Base-by-base conservation (phyloP, 305 asterid species). In the Salvia sclarea region DNA sequence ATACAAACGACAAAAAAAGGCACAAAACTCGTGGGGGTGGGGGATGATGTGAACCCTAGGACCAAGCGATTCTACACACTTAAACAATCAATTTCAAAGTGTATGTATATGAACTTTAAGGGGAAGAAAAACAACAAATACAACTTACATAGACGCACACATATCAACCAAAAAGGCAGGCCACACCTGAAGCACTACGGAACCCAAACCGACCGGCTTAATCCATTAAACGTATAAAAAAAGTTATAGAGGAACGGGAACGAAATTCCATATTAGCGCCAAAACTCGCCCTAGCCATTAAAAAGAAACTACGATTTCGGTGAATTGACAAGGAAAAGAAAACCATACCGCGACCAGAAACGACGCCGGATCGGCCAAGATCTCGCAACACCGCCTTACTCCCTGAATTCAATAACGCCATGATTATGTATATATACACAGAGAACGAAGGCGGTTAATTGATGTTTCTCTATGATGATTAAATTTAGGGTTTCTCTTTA, bases 361-460 rank as follows among this genome's bases (percentile, higher is more conserved):
- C 56, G 55, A 25, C 43, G 57, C 71, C 64, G 47, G 73, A 73
- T 73, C 64, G 30, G 33, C 41, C 45, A 60, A 22, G 69, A 50
- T 52, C 61, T 21, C 63, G 37, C 64, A 48, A 17, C 53, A 43
- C 71, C 17, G n/a, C 22, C 41, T 56, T 10, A 20, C 17, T 72
- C 48, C 69, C 73, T 35, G 18, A 59, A 66, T 65, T 47, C 55
- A 66, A 40, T 0, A 25, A 60, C 8, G 3, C 68, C 38, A 14
- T n/a, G 4, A 11, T 21, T 13, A 4, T 22, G 4, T 16, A 18
- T 16, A 62, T 22, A 10, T 8, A 50, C 50, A 58, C 2, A 50
- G 0, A 41, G 6, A 52, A 30, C 14, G 8, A 48, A 20, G 56
- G 41, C 45, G 50, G 22, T 14, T 8, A 41, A 28, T 58, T 3